phyloP scores from a whole-genome alignment of 208 protist genomes.

The Plasmodiophora brassicae region DNA sequence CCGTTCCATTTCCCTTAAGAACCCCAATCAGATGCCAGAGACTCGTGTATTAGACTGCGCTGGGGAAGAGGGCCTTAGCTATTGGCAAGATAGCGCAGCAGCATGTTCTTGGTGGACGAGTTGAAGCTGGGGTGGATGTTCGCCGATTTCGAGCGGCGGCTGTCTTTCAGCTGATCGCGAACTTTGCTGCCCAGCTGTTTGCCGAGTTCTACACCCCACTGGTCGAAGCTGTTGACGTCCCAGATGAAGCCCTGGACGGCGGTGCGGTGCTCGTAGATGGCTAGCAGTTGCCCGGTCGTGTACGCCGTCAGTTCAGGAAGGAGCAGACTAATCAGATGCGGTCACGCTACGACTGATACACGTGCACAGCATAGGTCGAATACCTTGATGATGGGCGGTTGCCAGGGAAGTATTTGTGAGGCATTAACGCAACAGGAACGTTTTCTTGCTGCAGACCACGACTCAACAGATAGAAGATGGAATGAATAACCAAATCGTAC shows the following conservation, averaged over 20 bases:
- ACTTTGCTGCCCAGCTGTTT: conserved; percentile 55
- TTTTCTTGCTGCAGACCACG: not conserved
- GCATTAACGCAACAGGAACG: conserved; percentile 35
- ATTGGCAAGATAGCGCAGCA: conserved; percentile 25
- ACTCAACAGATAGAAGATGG: not conserved
- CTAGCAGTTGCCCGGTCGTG: conserved; percentile 45
- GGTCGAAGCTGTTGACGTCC: conserved; percentile 62
- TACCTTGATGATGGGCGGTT: conserved; percentile 51
- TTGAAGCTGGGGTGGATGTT: not conserved
- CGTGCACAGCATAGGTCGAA: not conserved
- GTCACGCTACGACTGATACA: not conserved
- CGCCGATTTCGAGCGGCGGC: not conserved
- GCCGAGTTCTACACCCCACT: conserved; percentile 62
- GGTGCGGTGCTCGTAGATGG: conserved; percentile 61
- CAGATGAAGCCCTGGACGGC: conserved; percentile 58
- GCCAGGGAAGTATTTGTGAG: conserved; percentile 50
- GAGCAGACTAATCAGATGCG: not conserved
- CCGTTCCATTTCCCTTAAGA: too few relatives aligned
- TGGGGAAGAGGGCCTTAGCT: too few relatives aligned
- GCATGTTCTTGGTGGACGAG: conserved; percentile 17
- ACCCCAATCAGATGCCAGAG: too few relatives aligned
- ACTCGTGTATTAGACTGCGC: too few relatives aligned
- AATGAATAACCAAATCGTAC: conserved; percentile 11
- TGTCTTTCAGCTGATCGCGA: not conserved
- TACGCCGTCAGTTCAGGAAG: conserved; percentile 21